Evolutionary conservation across 805 yeast species (phyloP).

Genomic region (Blastobotrys americana): DNA sequence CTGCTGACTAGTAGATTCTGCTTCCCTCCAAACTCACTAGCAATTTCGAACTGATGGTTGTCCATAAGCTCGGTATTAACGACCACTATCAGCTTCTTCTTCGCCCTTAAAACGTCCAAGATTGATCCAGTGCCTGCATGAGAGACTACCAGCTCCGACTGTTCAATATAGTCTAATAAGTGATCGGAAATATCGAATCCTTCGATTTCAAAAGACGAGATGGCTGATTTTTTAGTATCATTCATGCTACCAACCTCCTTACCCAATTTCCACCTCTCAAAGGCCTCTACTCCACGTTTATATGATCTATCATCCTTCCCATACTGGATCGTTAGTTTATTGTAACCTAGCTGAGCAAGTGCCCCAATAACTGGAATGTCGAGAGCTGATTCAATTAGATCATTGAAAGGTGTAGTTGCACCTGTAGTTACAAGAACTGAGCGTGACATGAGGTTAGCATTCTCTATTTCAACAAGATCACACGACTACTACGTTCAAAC

Average conservation of each 20-base stretch:
- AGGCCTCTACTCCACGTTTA: conserved; percentile 13
- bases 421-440: conserved; percentile 67
- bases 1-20: conserved; percentile 26
- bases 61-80: conserved; percentile 71
- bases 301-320: conserved; percentile 45
- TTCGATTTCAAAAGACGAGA: conserved; percentile 23
- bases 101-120: conserved; percentile 58
- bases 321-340: conserved; percentile 48
- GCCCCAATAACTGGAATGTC: conserved; percentile 30
- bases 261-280: conserved; percentile 20
- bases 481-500: too few relatives aligned
- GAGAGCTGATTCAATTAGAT: conserved; percentile 44
- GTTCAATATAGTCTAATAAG: conserved; percentile 36
- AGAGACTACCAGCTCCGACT: conserved; percentile 60
- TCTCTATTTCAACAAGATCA: too few relatives aligned
- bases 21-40: conserved; percentile 41
- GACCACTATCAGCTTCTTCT: conserved; percentile 59
- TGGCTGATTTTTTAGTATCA: neutral
- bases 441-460: conserved; percentile 2
- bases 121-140: conserved; percentile 95
- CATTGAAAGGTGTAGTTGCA: conserved; percentile 77
- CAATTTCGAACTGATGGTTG: conserved; percentile 78
- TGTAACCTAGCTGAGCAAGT: conserved; percentile 35
- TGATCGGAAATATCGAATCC: conserved; percentile 44
- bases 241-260: neutral